These are phyloP conservation scores for Populus hybrid DNA, from an alignment of 441 rosid genomes.

Conservation along the genomic window DNA sequence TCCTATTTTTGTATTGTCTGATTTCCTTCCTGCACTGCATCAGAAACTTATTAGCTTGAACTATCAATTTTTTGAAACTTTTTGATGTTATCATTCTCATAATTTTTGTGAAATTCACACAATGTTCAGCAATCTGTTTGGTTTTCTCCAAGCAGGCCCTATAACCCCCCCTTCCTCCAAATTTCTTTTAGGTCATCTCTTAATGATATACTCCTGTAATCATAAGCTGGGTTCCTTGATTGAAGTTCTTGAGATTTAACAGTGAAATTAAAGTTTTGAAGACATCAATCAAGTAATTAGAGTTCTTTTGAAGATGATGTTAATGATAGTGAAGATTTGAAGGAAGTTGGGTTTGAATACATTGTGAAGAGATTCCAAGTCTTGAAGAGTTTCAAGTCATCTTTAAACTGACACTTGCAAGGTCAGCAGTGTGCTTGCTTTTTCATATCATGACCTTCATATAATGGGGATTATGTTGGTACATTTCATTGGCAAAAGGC, in stretches of 20 bases:
- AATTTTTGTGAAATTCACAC: neutral
- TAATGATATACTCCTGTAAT: constrained; percentile 37
- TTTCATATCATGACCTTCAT: constrained; percentile 62
- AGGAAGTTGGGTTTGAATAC: constrained; percentile 96
- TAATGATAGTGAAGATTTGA: constrained; percentile 94
- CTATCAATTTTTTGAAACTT: neutral
- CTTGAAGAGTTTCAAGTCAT: constrained; percentile 93
- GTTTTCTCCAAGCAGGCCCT: constrained; percentile 18
- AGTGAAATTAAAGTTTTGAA: constrained; percentile 91
- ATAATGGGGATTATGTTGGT: constrained; percentile 49
- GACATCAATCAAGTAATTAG: constrained; percentile 93
- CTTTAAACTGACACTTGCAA: constrained; percentile 86
- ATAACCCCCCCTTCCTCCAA: constrained; percentile 13
- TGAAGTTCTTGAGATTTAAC: constrained; percentile 88
- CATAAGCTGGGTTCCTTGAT: constrained; percentile 59
- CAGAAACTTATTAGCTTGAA: constrained; percentile 1
- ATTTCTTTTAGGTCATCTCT: constrained; percentile 33
- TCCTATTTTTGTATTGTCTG: neutral
- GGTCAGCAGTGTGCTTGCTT: constrained; percentile 99
- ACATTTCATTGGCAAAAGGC: constrained; percentile 36
- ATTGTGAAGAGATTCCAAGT: constrained; percentile 92
- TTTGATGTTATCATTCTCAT: neutral
- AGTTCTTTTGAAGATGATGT: constrained; percentile 94
- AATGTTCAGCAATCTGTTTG: neutral
- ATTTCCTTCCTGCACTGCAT: neutral